Percentiles rank a stretch among this genome's conserved stretches.
phyloP scores from a whole-genome alignment of 768 basidiomycete genomes.

The Pleurotus eryngii region DNA sequence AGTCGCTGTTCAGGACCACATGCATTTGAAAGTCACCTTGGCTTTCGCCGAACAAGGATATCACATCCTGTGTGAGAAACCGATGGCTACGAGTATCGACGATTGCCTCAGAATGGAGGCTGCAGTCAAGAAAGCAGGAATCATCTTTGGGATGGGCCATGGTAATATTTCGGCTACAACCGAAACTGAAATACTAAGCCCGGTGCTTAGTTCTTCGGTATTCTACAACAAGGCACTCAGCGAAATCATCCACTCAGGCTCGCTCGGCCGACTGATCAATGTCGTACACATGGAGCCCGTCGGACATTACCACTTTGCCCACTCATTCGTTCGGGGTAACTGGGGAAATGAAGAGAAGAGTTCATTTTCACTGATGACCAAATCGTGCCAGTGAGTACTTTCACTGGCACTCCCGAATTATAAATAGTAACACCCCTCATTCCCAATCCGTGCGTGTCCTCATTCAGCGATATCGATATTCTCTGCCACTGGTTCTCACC shows the following conservation, averaged over 20 bases:
- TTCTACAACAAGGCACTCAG: constrained; percentile 71
- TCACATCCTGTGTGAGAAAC: constrained; percentile 90
- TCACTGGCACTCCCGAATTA: neutral
- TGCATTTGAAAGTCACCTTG: constrained; percentile 71
- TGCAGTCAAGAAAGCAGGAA: constrained; percentile 62
- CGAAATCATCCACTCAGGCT: constrained; percentile 64
- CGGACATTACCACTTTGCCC: constrained; percentile 86
- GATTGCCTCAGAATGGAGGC: constrained; percentile 76
- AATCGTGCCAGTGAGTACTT: constrained; percentile 78
- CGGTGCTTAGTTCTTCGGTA: constrained; percentile 69
- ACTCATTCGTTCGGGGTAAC: constrained; percentile 82
- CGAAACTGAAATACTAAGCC: neutral
- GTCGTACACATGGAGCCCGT: constrained; percentile 83
- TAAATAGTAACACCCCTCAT: constrained; percentile 7
- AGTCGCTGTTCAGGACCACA: constrained; percentile 75
- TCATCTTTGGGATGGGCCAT: constrained; percentile 86
- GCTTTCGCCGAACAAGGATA: constrained; percentile 82
- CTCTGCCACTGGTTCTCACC: constrained; percentile 76
- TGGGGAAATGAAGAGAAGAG: constrained; percentile 70
- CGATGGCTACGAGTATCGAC: constrained; percentile 74
- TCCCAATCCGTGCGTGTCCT: neutral
- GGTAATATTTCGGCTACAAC: constrained; percentile 41
- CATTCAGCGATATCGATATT: constrained; percentile 76
- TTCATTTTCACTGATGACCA: constrained; percentile 84
- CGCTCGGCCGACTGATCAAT: constrained; percentile 77